These are phyloP conservation scores for Plenodomus biglobosus DNA, from an alignment of 2,329 filamentous ascomycete genomes.

Conservation along the genomic window DNA sequence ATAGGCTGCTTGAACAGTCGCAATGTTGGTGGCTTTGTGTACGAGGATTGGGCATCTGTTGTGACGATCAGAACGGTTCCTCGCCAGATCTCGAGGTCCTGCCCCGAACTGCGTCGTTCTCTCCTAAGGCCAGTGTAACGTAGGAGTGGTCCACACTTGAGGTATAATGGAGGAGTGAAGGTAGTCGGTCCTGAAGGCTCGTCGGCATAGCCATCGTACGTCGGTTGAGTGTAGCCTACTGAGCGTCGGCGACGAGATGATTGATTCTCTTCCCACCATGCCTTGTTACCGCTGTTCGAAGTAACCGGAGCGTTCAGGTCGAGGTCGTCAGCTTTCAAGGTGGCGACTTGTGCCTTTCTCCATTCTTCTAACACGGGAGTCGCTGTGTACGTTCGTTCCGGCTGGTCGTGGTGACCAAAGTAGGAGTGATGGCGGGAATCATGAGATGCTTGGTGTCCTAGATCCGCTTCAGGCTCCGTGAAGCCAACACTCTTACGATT, in stretches of 20 bases:
- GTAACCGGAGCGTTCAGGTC: constrained; percentile 42
- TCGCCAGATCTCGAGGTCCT: constrained; percentile 81
- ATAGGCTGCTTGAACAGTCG: constrained; percentile 86
- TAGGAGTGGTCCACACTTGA: constrained; percentile 88
- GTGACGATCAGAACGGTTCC: constrained; percentile 97
- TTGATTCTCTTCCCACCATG: constrained; percentile 75
- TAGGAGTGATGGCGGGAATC: constrained; percentile 37
- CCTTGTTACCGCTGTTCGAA: constrained; percentile 38
- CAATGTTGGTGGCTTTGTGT: constrained; percentile 74
- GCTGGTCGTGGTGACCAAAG: constrained; percentile 44
- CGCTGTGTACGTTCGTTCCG: constrained; percentile 57
- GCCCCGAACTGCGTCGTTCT: constrained; percentile 50
- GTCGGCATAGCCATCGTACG: constrained; percentile 69
- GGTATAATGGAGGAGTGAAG: constrained; percentile 80
- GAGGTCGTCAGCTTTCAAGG: constrained; percentile 48
- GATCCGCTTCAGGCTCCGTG: constrained; percentile 28
- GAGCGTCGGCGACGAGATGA: constrained; percentile 47
- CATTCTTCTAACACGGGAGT: constrained; percentile 63
- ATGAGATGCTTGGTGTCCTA: constrained; percentile 22
- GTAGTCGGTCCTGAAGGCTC: constrained; percentile 65
- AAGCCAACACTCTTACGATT: constrained; percentile 48
- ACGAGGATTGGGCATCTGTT: constrained; percentile 77
- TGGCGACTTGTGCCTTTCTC: constrained; percentile 46
- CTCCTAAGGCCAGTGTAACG: constrained; percentile 82
- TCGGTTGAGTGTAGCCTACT: constrained; percentile 44